Base-by-base conservation (phyloP, 805 yeast genomes). In the Candida wancherniae region DNA sequence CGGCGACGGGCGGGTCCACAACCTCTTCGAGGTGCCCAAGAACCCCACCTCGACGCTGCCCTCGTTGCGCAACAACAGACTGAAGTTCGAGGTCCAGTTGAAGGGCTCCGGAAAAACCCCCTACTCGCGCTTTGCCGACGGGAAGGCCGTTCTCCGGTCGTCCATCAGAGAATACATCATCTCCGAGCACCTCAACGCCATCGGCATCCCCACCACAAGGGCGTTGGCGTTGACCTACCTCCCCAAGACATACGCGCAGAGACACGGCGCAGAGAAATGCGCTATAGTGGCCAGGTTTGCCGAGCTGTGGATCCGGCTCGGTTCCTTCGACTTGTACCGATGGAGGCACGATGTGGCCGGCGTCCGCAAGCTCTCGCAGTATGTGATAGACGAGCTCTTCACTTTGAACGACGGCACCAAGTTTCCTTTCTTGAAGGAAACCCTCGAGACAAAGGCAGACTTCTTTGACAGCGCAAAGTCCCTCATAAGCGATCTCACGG, bases 51-150 rank as follows among this genome's bases (percentile, higher is more conserved):
- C 24, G 16, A 11, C 16, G n/a, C 31, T 19, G 22, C 29, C 32
- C 4, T 15, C 33, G 4, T 22, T 22, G n/a, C 24, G 15, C 6
- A 4, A 24, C 6, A 66, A 72, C 13, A 55, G 70, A 5, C 44
- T 48, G 15, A 53, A 57, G 20, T 79, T 69, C 46, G 90, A 80
- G 41, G 44, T 90, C 2, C 97, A 90, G 58, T 58, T 90, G 40
- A 90, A 90, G 60, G 98, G 98, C 0, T 77, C 92, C 3, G 98
- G 98, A 0, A 63, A 73, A 43, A 90, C 97, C 0, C 96, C 97
- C 1, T 90, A 71, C 54, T 83, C 95, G 0, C 70, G 98, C 37
- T 90, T 88, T 67, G 97, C 96, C 1, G 98, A 90, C 58, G 98
- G 98, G 4, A 86, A 85, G 50, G 97, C 97, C 0, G 94, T 87